Conservation (phyloP, 345 rosid genomes). For the Eutrema japonicum region DNA sequence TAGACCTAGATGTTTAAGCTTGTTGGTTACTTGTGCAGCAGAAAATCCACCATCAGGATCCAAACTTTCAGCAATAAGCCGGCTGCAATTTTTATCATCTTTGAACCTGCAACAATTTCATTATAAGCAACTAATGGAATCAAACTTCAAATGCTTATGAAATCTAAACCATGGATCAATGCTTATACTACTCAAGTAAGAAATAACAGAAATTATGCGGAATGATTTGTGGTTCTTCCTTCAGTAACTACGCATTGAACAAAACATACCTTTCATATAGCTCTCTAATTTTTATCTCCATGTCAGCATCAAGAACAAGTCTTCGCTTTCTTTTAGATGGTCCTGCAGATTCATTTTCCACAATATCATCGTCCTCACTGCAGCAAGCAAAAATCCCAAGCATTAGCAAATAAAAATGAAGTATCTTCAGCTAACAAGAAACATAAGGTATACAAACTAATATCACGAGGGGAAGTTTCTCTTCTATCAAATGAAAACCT, state of each 20-base stretch:
- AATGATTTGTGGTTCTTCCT: slow-evolving; percentile 8
- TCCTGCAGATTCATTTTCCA: slow-evolving; percentile 49
- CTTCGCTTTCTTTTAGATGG: slow-evolving; percentile 65
- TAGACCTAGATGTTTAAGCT: slow-evolving; percentile 86
- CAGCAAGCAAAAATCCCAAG: slow-evolving; percentile 36
- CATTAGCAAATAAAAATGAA: slow-evolving; percentile 17
- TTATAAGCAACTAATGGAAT: slow-evolving; percentile 37
- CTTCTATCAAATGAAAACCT: slow-evolving; percentile 21
- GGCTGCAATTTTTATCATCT: slow-evolving; percentile 61
- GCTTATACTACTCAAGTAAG: slow-evolving; percentile 11
- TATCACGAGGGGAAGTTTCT: background rate
- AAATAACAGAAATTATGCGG: background rate
- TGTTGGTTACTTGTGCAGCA: slow-evolving; percentile 80
- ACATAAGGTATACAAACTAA: background rate
- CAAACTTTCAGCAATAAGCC: slow-evolving; percentile 67
- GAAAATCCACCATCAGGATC: slow-evolving; percentile 73
- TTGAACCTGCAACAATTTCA: slow-evolving; percentile 60
- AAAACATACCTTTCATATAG: slow-evolving; percentile 69
- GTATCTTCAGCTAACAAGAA: slow-evolving; percentile 23
- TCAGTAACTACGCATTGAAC: slow-evolving; percentile 25
- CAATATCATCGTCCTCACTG: slow-evolving; percentile 52
- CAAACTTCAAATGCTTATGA: slow-evolving; percentile 21
- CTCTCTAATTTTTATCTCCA: slow-evolving; percentile 66
- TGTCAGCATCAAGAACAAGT: slow-evolving; percentile 58
- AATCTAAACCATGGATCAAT: slow-evolving; percentile 8